Evolutionary conservation across 2,329 filamentous ascomycete species (phyloP).

Genomic region (Aspergillus phoenicis): DNA sequence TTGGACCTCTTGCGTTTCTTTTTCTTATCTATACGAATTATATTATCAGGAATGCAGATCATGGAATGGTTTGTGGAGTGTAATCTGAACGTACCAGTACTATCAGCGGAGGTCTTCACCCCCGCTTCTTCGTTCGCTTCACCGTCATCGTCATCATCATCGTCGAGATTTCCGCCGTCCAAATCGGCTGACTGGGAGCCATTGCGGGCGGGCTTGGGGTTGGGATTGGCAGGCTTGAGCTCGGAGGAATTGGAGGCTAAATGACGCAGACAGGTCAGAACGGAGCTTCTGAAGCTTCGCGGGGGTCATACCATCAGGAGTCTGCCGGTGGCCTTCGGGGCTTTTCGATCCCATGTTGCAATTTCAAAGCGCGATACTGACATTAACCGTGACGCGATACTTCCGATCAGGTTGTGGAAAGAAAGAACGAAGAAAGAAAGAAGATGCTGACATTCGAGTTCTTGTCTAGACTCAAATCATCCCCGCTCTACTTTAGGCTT

Average conservation of each 20-base stretch:
- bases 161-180: constrained; percentile 9
- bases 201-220: constrained; percentile 1
- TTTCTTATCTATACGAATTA: constrained; percentile 8
- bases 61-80: neutral
- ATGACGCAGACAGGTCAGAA: neutral
- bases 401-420: neutral
- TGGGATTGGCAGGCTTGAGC: constrained; percentile 9
- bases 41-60: neutral
- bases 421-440: neutral
- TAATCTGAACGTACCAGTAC: neutral
- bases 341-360: constrained; percentile 13
- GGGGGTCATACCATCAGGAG: constrained; percentile 7
- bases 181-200: constrained; percentile 8
- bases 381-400: neutral
- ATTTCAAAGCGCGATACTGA: neutral
- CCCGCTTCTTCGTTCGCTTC: constrained; percentile 12
- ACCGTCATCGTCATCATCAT: constrained; percentile 18
- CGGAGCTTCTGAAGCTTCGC: neutral
- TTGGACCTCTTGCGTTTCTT: constrained; percentile 40
- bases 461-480: too few species aligned
- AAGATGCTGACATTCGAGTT: neutral
- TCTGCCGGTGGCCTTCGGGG: constrained; percentile 10
- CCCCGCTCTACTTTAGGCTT: too few species aligned
- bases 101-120: neutral
- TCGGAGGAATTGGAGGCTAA: constrained; percentile 8